Evolutionary conservation across 2,329 filamentous ascomycete genomes (phyloP).

Genomic region (Talaromyces sp.): DNA sequence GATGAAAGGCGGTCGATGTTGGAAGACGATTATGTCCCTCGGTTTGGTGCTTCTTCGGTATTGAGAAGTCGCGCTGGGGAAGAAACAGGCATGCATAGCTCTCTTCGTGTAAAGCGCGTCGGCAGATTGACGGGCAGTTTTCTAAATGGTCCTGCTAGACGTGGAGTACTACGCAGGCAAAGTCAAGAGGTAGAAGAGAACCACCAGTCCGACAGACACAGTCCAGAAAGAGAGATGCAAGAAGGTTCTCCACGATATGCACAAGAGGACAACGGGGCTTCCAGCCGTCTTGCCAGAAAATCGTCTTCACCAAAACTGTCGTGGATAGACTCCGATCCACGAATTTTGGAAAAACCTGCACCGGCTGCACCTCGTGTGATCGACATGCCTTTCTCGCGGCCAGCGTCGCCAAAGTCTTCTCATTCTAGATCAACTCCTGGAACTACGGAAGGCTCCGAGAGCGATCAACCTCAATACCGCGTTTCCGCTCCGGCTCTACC

Average conservation of each 20-base stretch:
- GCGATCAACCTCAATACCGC: conserved; percentile 55
- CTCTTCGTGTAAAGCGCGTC: conserved; percentile 72
- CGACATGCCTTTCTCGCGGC: conserved; percentile 32
- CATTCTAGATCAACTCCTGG: conserved; percentile 40
- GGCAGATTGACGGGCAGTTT: conserved; percentile 73
- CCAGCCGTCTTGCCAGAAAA: conserved; percentile 23
- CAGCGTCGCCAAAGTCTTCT: conserved; percentile 34
- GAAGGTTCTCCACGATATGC: conserved; percentile 29
- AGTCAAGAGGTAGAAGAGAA: conserved; percentile 62
- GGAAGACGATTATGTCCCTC: conserved; percentile 34
- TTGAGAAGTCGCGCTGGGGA: conserved; percentile 53
- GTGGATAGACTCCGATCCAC: conserved; percentile 35
- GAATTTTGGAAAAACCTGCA: conserved; percentile 23
- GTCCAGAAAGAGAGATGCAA: conserved; percentile 26
- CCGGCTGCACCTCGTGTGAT: conserved; percentile 22
- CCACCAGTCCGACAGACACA: conserved; percentile 28
- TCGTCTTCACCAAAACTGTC: conserved; percentile 36
- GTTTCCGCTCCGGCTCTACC: conserved; percentile 57
- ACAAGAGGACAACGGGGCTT: conserved; percentile 28
- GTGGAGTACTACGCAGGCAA: conserved; percentile 60
- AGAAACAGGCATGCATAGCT: conserved; percentile 64
- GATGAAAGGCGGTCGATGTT: conserved; percentile 31
- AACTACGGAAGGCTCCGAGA: conserved; percentile 39
- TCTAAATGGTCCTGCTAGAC: conserved; percentile 72
- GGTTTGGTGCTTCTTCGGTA: conserved; percentile 36